Conservation (phyloP, 1,284 basidiomycete species). For the Apiotrichum siamense region DNA sequence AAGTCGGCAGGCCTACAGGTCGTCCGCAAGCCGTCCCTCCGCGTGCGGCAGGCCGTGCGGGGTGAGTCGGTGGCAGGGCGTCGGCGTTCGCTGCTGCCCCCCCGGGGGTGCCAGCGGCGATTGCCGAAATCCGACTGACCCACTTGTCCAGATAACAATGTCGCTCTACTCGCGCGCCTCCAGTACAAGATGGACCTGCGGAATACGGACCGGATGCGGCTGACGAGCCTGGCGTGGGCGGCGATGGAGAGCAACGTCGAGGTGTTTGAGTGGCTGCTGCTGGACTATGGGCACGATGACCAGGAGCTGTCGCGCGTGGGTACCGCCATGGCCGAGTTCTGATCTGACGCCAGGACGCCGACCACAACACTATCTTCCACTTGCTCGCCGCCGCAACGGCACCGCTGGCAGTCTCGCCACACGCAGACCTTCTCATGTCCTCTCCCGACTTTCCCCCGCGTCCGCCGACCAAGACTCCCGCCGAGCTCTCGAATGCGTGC, state of each 20-base stretch:
- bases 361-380: constrained; percentile 84
- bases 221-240: constrained; percentile 82
- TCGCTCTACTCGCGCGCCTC: constrained; percentile 71
- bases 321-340: constrained; percentile 11
- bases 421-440: constrained; percentile 24
- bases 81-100: background rate
- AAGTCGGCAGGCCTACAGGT: constrained; percentile 22
- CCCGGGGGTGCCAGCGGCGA: background rate
- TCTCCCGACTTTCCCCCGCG: constrained; percentile 25
- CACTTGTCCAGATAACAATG: constrained; percentile 68
- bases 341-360: constrained; percentile 59
- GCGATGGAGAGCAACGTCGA: constrained; percentile 77
- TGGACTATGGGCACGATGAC: constrained; percentile 79
- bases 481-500: constrained; percentile 21
- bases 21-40: constrained; percentile 27
- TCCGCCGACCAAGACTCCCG: constrained; percentile 8
- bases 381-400: constrained; percentile 71
- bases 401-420: constrained; percentile 21
- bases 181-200: constrained; percentile 70
- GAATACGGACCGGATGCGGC: constrained; percentile 67
- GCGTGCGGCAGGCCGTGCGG: constrained; percentile 40
- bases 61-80: constrained; percentile 22
- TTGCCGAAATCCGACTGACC: background rate
- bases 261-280: constrained; percentile 78
- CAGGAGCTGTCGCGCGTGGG: constrained; percentile 78